Evolutionary conservation across 1,139 yeast species (phyloP), one percentile per base, ranked within the genome.

Genomic region (Wickerhamiella infanticola): DNA sequence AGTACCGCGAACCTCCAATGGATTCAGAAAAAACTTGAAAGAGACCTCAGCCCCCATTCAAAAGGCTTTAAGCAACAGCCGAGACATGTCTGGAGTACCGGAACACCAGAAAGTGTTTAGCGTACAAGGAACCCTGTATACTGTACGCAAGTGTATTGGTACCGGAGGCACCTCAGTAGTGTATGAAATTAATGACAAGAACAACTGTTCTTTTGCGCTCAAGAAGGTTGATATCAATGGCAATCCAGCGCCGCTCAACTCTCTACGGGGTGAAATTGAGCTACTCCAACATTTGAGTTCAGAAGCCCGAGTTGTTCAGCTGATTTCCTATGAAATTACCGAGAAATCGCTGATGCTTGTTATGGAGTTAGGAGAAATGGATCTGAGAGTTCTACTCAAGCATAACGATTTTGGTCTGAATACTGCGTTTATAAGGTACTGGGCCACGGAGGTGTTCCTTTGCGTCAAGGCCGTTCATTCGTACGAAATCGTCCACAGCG

Each of bases 301-400:
- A 44, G 76, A 79, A 47, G 74, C 74, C 27, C 67, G 96, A 47
- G 96, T 90, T 3, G 95, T 93, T 3, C 73, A 74, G 54, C 67
- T 90, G 42, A 65, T 81, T 40, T 96, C 86, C 58, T 76, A 80
- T 59, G 81, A 81, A 33, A 68, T 85, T 54, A 35, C 39, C 25
- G 43, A 43, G 4, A 73, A 73, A 1, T 70, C 79, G 2, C 70
- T 88, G 33, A 72, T 74, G 55, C 66, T 88, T 51, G 83, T 90
- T 1, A 85, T 90, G 96, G 98, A 90, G 63, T 83, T 94, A 58
- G 98, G 98, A 24, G 96, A 90, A 54, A 74, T 82, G 46, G 98
- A 90, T 60, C 65, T 90, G 37, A 93, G 95, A 0, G 86, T 79
- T 55, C 88, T 88, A 8, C 68, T 90, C 9, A 43, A 41, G 9